Conservation (phyloP, 2,329 filamentous ascomycete species). For the Chaetomiaceae sp. region DNA sequence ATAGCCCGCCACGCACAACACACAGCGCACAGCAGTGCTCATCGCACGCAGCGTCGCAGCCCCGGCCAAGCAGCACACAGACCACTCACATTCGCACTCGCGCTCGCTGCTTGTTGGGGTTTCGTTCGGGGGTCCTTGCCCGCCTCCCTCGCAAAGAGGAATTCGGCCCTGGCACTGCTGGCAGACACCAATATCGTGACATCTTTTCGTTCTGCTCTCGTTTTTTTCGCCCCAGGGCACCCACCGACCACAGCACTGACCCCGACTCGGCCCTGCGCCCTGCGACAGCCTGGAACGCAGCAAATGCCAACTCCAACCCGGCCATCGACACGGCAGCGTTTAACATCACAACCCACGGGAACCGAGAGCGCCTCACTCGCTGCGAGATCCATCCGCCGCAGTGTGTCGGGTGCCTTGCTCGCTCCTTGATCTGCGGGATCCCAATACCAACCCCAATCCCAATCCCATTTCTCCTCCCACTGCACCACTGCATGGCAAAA, state of each 20-base stretch:
- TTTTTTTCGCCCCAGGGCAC: neutral
- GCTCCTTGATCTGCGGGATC: neutral
- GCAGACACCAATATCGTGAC: neutral
- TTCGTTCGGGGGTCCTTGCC: neutral
- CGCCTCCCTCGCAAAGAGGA: neutral
- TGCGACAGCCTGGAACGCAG: no score
- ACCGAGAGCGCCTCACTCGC: no score
- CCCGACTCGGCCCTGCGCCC: neutral
- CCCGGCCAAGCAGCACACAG: slow-evolving; percentile 6
- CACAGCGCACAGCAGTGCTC: neutral
- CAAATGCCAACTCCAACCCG: slow-evolving; percentile 5
- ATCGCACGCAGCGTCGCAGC: slow-evolving; percentile 1
- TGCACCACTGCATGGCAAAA: no score
- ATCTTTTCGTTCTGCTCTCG: neutral
- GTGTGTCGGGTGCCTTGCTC: neutral
- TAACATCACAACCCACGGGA: neutral
- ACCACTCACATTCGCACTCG: slow-evolving; percentile 9
- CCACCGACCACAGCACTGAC: neutral
- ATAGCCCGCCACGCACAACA: slow-evolving; percentile 16
- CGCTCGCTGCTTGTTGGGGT: no score
- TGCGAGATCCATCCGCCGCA: neutral
- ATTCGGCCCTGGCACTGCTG: neutral
- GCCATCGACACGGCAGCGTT: neutral
- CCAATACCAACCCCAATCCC: slow-evolving; percentile 6
- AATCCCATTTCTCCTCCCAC: no score